phyloP scores from a whole-genome alignment of 129 eudicot species.

The Saposhnikovia divaricata region DNA sequence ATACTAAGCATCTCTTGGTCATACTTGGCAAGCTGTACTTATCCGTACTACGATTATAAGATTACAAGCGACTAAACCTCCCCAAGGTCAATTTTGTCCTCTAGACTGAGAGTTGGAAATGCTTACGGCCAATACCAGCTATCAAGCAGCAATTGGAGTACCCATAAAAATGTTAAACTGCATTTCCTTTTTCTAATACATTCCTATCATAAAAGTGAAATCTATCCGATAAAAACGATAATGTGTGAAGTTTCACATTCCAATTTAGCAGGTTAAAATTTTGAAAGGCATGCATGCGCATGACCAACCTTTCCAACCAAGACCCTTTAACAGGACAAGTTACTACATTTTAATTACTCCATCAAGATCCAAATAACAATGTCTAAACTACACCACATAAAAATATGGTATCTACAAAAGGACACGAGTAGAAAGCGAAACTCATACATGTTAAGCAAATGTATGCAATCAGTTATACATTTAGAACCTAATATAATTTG shows the following conservation, averaged over 20 bases:
- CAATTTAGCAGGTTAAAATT: background rate
- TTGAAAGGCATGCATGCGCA: background rate
- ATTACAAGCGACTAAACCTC: background rate
- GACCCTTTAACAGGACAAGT: background rate
- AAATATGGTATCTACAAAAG: background rate
- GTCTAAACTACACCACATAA: background rate
- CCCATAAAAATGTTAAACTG: too few relatives aligned
- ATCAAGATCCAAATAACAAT: background rate
- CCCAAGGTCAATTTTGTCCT: background rate
- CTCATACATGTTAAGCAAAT: background rate
- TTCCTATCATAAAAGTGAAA: background rate
- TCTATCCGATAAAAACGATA: background rate
- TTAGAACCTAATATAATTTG: background rate
- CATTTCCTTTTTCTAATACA: background rate
- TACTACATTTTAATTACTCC: background rate
- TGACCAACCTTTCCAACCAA: background rate
- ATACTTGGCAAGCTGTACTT: background rate
- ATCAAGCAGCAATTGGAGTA: background rate
- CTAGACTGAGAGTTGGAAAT: background rate
- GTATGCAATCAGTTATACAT: background rate
- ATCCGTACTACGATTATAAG: background rate
- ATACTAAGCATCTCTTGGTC: background rate
- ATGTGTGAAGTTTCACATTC: background rate
- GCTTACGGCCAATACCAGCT: background rate
- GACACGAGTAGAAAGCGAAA: background rate